Conservation (phyloP, 768 basidiomycete genomes). For the Amanita phalloides region DNA sequence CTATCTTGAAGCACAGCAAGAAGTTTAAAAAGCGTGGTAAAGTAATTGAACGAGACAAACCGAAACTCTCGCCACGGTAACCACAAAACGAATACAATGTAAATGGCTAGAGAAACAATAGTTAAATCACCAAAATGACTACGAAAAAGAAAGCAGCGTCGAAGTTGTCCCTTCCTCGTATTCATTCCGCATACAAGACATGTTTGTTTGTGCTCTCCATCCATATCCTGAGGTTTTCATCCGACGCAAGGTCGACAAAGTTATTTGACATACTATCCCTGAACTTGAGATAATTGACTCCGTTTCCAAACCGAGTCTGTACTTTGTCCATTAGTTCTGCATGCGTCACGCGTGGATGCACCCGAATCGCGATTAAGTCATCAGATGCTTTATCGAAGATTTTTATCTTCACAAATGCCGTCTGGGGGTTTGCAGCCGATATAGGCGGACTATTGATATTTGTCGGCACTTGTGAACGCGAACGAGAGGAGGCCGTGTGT, state of each 20-base stretch:
- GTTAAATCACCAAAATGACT: not conserved
- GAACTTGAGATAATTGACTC: slow-evolving; percentile 59
- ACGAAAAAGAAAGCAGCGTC: not conserved
- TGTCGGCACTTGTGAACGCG: slow-evolving; percentile 39
- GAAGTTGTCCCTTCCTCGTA: not conserved
- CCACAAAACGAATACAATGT: slow-evolving; percentile 1
- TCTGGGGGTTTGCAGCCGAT: slow-evolving; percentile 67
- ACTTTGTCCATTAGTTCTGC: slow-evolving; percentile 88
- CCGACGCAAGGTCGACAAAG: slow-evolving; percentile 51
- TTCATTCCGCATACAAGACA: slow-evolving; percentile 68
- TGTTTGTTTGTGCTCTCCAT: slow-evolving; percentile 73
- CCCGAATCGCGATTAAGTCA: slow-evolving; percentile 93
- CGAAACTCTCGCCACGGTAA: not conserved
- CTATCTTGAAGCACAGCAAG: not conserved
- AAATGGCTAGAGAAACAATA: not conserved
- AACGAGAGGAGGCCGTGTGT: slow-evolving; percentile 40
- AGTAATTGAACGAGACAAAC: not conserved
- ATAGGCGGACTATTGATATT: slow-evolving; percentile 63
- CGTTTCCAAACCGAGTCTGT: slow-evolving; percentile 71
- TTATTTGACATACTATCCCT: slow-evolving; percentile 60
- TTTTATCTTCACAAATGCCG: slow-evolving; percentile 96
- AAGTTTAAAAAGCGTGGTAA: not conserved
- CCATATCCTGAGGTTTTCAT: slow-evolving; percentile 62
- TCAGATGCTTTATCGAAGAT: slow-evolving; percentile 91
- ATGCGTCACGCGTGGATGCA: slow-evolving; percentile 85